Conservation (phyloP, 768 basidiomycete species). For the Artomyces pyxidatus region DNA sequence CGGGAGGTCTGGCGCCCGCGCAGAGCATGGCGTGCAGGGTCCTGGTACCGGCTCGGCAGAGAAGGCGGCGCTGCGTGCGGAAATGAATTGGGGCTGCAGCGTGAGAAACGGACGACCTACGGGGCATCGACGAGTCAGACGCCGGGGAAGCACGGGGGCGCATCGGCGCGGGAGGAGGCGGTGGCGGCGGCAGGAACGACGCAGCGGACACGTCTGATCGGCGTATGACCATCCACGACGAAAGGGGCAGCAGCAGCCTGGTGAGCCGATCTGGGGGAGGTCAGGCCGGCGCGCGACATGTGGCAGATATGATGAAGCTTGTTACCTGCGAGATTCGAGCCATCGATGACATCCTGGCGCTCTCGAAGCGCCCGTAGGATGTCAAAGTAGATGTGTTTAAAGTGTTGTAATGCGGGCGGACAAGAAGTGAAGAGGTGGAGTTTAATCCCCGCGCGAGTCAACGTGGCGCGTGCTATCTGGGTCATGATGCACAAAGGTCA, state of each 20-base stretch:
- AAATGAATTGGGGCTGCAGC: neutral
- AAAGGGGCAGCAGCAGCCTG: conserved; percentile 14
- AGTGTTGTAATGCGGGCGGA: conserved; percentile 5
- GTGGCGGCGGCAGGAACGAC: neutral
- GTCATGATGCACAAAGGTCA: conserved; percentile 5
- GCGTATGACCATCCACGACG: conserved; percentile 14
- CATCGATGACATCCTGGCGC: conserved; percentile 10
- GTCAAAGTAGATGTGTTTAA: conserved; percentile 16
- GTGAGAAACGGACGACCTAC: conserved; percentile 6
- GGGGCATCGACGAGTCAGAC: conserved; percentile 12
- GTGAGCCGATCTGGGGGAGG: conserved; percentile 9
- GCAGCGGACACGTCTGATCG: conserved; percentile 2
- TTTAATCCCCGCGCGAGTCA: conserved; percentile 13
- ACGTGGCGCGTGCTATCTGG: conserved; percentile 15
- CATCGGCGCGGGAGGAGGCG: neutral
- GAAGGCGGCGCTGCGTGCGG: conserved; percentile 11
- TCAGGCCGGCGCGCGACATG: neutral
- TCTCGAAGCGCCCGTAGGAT: conserved; percentile 13
- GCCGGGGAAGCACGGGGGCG: neutral
- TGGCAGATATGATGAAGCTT: neutral
- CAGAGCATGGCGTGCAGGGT: conserved; percentile 9
- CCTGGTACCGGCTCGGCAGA: conserved; percentile 12
- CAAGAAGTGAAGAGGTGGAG: conserved; percentile 14
- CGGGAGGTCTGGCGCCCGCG: conserved; percentile 7
- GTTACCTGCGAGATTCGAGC: conserved; percentile 13